Base-by-base conservation (phyloP, 2,329 filamentous ascomycete species). In the Beauveria sp. region DNA sequence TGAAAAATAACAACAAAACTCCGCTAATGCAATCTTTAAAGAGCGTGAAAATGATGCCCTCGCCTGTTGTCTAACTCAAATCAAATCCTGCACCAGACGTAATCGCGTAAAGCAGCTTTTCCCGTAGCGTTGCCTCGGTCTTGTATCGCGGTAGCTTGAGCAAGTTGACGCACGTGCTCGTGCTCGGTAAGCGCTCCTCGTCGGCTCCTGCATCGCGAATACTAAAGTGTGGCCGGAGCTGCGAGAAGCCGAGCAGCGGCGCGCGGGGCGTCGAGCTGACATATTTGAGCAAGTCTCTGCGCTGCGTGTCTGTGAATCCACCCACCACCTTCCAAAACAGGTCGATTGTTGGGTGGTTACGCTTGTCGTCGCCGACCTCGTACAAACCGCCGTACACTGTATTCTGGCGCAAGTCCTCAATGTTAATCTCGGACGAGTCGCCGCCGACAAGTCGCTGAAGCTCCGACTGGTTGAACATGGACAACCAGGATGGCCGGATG, bases 401-500 rank as follows among this genome's bases (percentile, higher is more conserved):
- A 74, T 98, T 90, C 59, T 80, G 80, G 26, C 93, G 86, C 46
- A 98, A 81, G 72, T 99, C 95, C 30, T 89, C 85, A 42, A 99
- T 82, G 69, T 97, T 89, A 62, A 99, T 96, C 64, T 90, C 87
- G 10, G 87, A 87, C 30, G 86, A 88, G 67, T 96, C 92, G 49
- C 95, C 95, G 58, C 92, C 91, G 18, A 99, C 89, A 6, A 99
- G 86, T 1, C 91, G 95, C 75, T 98, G 95, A 5, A 99, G 82
- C 73, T 99, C 95, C 3, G 86, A 86, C 72, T 97, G 93, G 73
- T 99, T 99, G 79, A 99, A 99, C 95, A 99, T 98, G 68, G 89
- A 92, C 5, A 99, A 82, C 95, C 95, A 99, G 3, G 86, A 85
- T 0, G 93, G 93, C 62, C 93, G 88, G 66, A 99, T 95, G 70